Conservation (phyloP, 2,329 filamentous ascomycete species). For the Sclerotinia borealis region DNA sequence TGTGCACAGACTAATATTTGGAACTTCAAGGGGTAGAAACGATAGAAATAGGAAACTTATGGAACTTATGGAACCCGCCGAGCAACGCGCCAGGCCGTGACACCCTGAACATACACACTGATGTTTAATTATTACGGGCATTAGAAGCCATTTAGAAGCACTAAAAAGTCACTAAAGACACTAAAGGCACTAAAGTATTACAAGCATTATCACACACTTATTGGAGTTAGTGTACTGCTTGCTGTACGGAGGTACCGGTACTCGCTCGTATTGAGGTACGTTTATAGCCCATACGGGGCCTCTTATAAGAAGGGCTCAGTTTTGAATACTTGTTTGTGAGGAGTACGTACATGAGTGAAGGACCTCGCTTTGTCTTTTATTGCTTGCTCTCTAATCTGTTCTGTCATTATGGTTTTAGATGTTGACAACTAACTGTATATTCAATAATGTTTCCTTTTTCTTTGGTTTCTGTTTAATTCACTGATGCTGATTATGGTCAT, state of each 20-base stretch:
- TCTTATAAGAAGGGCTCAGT: not conserved
- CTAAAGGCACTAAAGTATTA: not conserved
- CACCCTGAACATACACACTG: not conserved
- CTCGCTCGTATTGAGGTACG: not conserved
- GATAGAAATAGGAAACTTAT: not conserved
- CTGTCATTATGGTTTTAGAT: not conserved
- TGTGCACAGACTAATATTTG: not conserved
- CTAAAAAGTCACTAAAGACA: not conserved
- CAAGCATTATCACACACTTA: not conserved
- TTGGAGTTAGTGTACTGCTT: not conserved
- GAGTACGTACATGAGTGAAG: too few species aligned
- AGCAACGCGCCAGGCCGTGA: not conserved
- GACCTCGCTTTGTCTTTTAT: not conserved
- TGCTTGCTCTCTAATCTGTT: not conserved
- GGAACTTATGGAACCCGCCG: not conserved
- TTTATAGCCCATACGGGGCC: not conserved
- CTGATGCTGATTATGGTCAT: not conserved
- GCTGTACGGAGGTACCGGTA: too few species aligned
- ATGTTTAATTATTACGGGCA: not conserved
- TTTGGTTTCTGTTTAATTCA: not conserved
- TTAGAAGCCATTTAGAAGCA: constrained; percentile 5
- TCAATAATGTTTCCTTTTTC: not conserved
- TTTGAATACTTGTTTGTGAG: not conserved
- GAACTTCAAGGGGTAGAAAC: not conserved
- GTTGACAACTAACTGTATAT: not conserved